Evolutionary conservation across 768 basidiomycete genomes (phyloP).

Genomic region (Exsudoporus frostii): DNA sequence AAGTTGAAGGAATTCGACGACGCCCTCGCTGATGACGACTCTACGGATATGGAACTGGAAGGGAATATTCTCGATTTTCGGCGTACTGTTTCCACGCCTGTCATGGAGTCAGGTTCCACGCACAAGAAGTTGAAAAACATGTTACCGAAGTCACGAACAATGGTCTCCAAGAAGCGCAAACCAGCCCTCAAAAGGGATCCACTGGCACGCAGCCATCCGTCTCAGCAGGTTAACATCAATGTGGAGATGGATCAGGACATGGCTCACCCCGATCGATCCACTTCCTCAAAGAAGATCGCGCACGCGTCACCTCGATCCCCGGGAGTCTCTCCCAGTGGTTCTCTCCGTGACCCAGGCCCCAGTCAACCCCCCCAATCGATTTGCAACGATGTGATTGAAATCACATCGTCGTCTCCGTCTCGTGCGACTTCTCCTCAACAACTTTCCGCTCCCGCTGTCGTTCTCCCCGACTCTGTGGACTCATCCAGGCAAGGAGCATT

Average conservation of each 20-base stretch:
- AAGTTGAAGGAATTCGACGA: conserved; percentile 45
- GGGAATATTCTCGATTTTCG: conserved; percentile 48
- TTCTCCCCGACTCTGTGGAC: background rate
- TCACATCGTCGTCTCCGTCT: conserved; percentile 31
- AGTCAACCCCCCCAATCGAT: conserved; percentile 23
- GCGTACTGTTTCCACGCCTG: conserved; percentile 51
- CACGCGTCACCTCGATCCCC: conserved; percentile 7
- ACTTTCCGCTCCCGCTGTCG: background rate
- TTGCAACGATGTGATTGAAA: conserved; percentile 28
- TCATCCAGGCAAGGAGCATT: background rate
- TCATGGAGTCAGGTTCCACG: conserved; percentile 30
- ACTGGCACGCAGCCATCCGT: conserved; percentile 40
- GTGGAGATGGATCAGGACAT: conserved; percentile 50
- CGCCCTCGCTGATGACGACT: conserved; percentile 57
- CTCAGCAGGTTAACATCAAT: conserved; percentile 45
- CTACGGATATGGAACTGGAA: conserved; percentile 65
- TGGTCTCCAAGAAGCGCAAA: conserved; percentile 26
- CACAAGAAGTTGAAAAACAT: conserved; percentile 36
- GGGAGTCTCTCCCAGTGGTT: conserved; percentile 15
- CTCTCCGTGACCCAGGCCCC: background rate
- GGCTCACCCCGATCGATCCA: conserved; percentile 10
- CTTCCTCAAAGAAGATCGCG: background rate
- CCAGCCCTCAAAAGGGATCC: conserved; percentile 24
- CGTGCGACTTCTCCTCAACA: conserved; percentile 14
- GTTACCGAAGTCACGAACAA: conserved; percentile 47